These are phyloP conservation scores for Aspergillus campestris DNA, from an alignment of 495 filamentous ascomycete species.

Conservation along the genomic window DNA sequence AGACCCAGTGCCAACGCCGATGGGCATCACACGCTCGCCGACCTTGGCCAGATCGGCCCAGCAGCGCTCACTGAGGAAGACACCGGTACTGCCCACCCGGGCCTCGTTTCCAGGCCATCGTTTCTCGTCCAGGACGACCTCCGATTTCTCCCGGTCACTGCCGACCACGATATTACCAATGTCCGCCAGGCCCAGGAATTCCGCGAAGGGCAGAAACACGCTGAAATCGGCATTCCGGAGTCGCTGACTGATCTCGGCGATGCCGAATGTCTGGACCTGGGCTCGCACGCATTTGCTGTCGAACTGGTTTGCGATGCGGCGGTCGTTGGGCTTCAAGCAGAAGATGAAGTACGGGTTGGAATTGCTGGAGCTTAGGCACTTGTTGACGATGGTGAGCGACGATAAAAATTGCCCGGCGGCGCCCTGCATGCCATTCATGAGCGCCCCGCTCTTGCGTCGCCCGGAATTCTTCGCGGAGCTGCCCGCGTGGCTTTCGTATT, in stretches of 20 bases:
- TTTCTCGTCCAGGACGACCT: slow-evolving; percentile 79
- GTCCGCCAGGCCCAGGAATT: slow-evolving; percentile 86
- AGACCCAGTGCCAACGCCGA: slow-evolving; percentile 41
- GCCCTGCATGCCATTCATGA: slow-evolving; percentile 59
- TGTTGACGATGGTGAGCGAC: slow-evolving; percentile 79
- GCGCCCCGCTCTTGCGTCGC: slow-evolving; percentile 31
- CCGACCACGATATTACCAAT: slow-evolving; percentile 76
- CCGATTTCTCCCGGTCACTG: slow-evolving; percentile 86
- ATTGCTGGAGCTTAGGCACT: slow-evolving; percentile 68
- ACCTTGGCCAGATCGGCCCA: slow-evolving; percentile 84
- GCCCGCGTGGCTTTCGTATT: slow-evolving; percentile 40
- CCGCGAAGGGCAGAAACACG: slow-evolving; percentile 88
- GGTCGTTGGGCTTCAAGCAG: slow-evolving; percentile 94
- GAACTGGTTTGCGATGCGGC: slow-evolving; percentile 95
- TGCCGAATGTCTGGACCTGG: slow-evolving; percentile 91
- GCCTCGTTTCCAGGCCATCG: slow-evolving; percentile 91
- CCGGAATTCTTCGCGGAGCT: slow-evolving; percentile 26
- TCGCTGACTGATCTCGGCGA: slow-evolving; percentile 92
- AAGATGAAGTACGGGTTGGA: slow-evolving; percentile 94
- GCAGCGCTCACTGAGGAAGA: slow-evolving; percentile 91
- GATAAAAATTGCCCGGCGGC: slow-evolving; percentile 88
- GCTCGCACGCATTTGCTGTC: slow-evolving; percentile 96
- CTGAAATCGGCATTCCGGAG: slow-evolving; percentile 90
- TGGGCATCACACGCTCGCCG: slow-evolving; percentile 53
- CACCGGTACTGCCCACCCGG: slow-evolving; percentile 79